Evolutionary conservation across 2,329 filamentous ascomycete genomes (phyloP), one percentile per base, ranked within the genome.

Genomic region (Gliomastix tumulicola): DNA sequence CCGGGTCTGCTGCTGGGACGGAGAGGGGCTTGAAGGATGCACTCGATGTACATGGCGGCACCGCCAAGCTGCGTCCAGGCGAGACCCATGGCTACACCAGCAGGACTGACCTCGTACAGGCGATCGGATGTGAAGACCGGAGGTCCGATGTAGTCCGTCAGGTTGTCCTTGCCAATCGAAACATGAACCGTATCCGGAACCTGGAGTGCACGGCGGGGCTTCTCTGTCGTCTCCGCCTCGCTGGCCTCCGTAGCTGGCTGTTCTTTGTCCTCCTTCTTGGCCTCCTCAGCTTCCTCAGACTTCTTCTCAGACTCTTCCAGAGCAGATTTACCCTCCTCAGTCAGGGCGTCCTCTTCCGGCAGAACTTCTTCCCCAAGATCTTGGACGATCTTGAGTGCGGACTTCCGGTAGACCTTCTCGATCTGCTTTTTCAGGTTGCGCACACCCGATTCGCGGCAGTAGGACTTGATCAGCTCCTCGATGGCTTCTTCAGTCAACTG

Each of bases 351-450:
- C 17, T 84, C 79, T 55, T 96, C 89, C 4, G 84, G 75, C 3
- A 95, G 63, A 2, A 73, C 85, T 6, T 88, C 82, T 53, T 96
- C 89, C 34, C 90, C 90, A 12, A 97, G 73, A 44, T 97, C 89
- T 56, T 90, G 84, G 11, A 98, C 90, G 47, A 98, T 98, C 65
- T 96, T 97, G 43, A 98, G 71, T 1, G 92, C 94, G 12, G 90
- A 88, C 63, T 98, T 98, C 40, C 92, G 82, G 64, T 96, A 98
- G 4, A 98, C 88, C 68, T 98, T 98, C 60, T 98, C 92, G 43
- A 98, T 98, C 60, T 97, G 90, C 69, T 98, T 97, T 76, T 98
- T 98, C 42, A 98, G 68, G 55, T 98, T 98, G 47, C 92, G 83
- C 8, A 98, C 94, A 50, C 92, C 92, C 30, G 88, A 95, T 63